Evolutionary conservation across 768 basidiomycete species (phyloP).

Genomic region (Boletus speciosus): DNA sequence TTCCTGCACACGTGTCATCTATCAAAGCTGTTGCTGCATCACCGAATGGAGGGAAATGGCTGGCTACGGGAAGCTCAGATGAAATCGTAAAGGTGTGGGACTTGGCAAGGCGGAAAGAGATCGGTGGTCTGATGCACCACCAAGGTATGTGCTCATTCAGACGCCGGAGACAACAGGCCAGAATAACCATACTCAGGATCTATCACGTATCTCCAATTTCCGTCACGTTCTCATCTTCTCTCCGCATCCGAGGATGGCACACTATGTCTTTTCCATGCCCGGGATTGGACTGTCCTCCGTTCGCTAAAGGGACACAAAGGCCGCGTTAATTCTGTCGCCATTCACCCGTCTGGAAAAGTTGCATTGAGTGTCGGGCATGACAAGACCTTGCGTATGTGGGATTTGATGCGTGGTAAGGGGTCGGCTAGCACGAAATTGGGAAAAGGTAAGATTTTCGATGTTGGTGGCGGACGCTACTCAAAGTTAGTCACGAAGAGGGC

Average conservation of each 20-base stretch:
- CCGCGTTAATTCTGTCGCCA: constrained; percentile 82
- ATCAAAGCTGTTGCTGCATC: constrained; percentile 89
- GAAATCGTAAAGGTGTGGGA: constrained; percentile 99
- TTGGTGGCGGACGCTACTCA: background rate
- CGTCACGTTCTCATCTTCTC: constrained; percentile 84
- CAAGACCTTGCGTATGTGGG: constrained; percentile 93
- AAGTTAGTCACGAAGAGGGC: constrained; percentile 55
- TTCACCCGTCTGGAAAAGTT: constrained; percentile 91
- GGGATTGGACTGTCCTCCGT: constrained; percentile 91
- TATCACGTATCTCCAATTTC: constrained; percentile 84
- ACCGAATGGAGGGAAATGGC: constrained; percentile 90
- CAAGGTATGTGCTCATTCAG: constrained; percentile 55
- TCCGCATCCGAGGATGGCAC: constrained; percentile 93
- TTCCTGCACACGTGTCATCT: constrained; percentile 93
- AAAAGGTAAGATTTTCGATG: constrained; percentile 52
- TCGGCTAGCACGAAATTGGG: constrained; percentile 86
- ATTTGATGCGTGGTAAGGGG: constrained; percentile 92
- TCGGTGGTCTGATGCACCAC: constrained; percentile 93
- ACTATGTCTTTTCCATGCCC: constrained; percentile 83
- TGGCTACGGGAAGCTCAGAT: constrained; percentile 93
- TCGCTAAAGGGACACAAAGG: constrained; percentile 91
- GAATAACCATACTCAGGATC: constrained; percentile 55
- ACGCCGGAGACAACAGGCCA: background rate
- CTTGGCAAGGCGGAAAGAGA: constrained; percentile 82
- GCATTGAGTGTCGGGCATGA: constrained; percentile 91